Evolutionary conservation across 345 rosid species (phyloP).

Genomic region (Adansonia digitata): DNA sequence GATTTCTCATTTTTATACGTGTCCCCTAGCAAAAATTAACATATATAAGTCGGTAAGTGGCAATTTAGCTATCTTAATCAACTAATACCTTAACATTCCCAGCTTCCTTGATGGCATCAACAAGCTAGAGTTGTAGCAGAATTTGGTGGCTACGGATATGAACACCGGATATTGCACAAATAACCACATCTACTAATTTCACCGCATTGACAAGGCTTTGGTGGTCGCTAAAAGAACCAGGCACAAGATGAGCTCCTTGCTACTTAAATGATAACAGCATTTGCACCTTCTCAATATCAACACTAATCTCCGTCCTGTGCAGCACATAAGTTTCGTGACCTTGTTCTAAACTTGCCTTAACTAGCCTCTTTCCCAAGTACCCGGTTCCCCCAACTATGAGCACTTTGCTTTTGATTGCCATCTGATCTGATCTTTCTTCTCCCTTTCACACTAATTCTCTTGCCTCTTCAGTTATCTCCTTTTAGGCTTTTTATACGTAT

Average conservation of each 20-base stretch:
- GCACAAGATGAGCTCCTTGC: conserved; percentile 53
- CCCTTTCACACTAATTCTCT: neutral
- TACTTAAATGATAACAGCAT: conserved; percentile 49
- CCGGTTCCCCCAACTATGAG: conserved; percentile 76
- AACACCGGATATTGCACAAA: conserved; percentile 78
- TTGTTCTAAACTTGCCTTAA: conserved; percentile 57
- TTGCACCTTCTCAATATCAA: conserved; percentile 72
- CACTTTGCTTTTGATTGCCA: conserved; percentile 33
- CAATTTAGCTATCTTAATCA: too few relatives aligned
- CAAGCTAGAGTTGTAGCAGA: conserved; percentile 76
- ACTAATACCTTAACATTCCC: conserved; percentile 64
- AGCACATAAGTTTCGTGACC: conserved; percentile 65
- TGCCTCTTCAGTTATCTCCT: neutral
- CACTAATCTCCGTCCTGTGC: conserved; percentile 57
- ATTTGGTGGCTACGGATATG: conserved; percentile 73
- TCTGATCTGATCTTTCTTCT: neutral
- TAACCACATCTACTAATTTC: conserved; percentile 65
- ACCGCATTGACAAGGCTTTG: conserved; percentile 31
- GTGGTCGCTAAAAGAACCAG: conserved; percentile 57
- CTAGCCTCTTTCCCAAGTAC: conserved; percentile 74
- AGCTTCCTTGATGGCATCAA: conserved; percentile 79
- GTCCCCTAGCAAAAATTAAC: neutral
- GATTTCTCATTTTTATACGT: too few relatives aligned
- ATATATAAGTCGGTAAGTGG: too few relatives aligned
- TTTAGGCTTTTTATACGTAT: neutral